Base-by-base conservation (phyloP, 1,284 basidiomycete species). In the Moesziomyces antarcticus region DNA sequence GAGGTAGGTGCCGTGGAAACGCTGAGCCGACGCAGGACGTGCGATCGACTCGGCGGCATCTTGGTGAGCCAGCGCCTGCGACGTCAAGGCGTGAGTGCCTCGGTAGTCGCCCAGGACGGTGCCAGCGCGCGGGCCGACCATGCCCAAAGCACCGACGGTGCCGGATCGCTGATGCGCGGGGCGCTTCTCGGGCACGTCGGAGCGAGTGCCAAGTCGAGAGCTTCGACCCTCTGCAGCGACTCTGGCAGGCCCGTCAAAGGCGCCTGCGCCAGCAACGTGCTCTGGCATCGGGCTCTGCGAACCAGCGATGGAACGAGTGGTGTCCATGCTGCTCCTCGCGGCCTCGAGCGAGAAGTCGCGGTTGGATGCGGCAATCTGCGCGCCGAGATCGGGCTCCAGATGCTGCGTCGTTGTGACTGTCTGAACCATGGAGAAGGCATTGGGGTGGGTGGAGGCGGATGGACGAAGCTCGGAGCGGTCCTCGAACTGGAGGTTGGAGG, bases 401-500 rank as follows among this genome's bases (percentile, higher is more conserved):
- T 46, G 27, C 16, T 25, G 60, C n/a, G 46, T 6, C 9, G 46
- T 16, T 6, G 33, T 62, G 6, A 53, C 46, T 16, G 41, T 52
- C 7, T 55, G 56, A 3, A 52, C 30, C 44, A 52, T 13, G 18
- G 35, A 25, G 20, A 14, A 40, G 24, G 25, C 30, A 27, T 54
- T 54, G 25, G 48, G 40, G 18, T 55, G 51, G 35, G 41, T 46
- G 10, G 63, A 25, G 18, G 51, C 18, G 33, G 57, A 60, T 0
- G 51, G 66, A 50, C 72, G 61, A 3, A 69, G 56, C 44, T 70
- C 72, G 55, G 61, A 53, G 18, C 72, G 65, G 45, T 75, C 73
- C 14, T 75, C 73, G 18, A 69, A 3, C 16, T 69, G 69, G 30
- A 75, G 68, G 43, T 75, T 73, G 25, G 69, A 68, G 4, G 73